Base-by-base conservation (phyloP, 495 filamentous ascomycete genomes). In the Cairneyella variabilis region DNA sequence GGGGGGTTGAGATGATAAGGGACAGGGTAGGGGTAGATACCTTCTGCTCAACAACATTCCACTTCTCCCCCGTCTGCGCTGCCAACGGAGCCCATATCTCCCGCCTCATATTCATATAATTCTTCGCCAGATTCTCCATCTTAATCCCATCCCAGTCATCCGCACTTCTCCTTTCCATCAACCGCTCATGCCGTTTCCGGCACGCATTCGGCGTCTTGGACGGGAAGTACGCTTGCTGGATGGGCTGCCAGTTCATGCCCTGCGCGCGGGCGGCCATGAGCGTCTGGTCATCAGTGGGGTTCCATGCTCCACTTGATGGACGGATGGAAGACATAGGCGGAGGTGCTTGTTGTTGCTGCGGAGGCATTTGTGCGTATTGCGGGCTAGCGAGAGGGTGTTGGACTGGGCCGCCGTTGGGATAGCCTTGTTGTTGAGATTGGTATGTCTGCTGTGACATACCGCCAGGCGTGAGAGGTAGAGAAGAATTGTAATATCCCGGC, bases 171-270 rank as follows among this genome's bases (percentile, higher is more conserved):
- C 79, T 75, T 65, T 87, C 84, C 78, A 89, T 82, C 53, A 90
- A 68, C 18, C 86, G 71, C 67, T 90, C 86, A 61, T 89, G 84
- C 37, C 86, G 75, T 64, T 90, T 90, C 14, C 86, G 84, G 69
- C 86, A 90, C 23, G 86, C 86, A 66, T 90, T 90, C 26, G 84
- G 76, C 5, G 85, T 84, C 70, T 90, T 90, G 60, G 66, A 70
- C 3, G 83, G 85, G 63, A 90, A 90, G 64, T 83, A 77, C 42
- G 73, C 75, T 51, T 71, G 71, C 51, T 86, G 81, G 59, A 90
- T 89, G 43, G 83, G 80, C 42, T 76, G 75, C 86, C 86, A 90
- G 63, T 86, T 86, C 60, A 84, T 77, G 41, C 82, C 81, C 65
- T 76, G 73, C 7, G 81, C 76, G 30, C 86, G 76, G 22, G 84